Base-by-base conservation (phyloP, 805 yeast genomes). In the Soucietia sequanensis region DNA sequence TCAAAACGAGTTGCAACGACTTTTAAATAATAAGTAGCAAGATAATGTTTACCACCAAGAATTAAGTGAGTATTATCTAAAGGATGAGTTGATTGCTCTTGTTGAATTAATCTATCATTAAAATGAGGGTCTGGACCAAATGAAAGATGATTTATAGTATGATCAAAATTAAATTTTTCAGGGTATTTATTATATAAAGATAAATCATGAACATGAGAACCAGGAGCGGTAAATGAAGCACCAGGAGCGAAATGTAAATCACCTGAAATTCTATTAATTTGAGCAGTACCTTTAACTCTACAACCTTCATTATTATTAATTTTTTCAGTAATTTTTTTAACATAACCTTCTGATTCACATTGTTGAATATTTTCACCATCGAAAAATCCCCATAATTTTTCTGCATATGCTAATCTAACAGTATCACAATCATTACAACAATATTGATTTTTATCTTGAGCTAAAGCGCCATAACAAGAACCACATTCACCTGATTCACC, bases 231-330 rank as follows among this genome's bases (percentile, higher is more conserved):
- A 50, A 70, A 72, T 2, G 95, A 80, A 17, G 84, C 79, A 26
- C 99, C 99, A 4, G 99, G 98, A 1, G 97, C 96, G 71, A 93
- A 89, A 65, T 93, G 98, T 43, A 93, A 64, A 52, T 87, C 84
- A 31, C 99, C 99, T 15, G 84, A 81, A 28, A 93, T 84, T 62
- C 95, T 78, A 60, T 86, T 86, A 52, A 93, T 78, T 47, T 77
- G 68, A 5, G 95, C 82, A 15, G 75, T 69, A 20, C 99, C 99
- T 43, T 75, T 72, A 26, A 93, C 71, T 44, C 95, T 75, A 62
- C 99, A 93, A 18, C 99, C 99, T 62, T 91, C 96, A 34, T 56
- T 56, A 33, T 46, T 41, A 38, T 70, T 54, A 34, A 86, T 63
- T 48, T 82, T 72, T 11, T 70, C 73, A 33, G 67, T 70, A 34